These are phyloP conservation scores for Chlorella vulgaris DNA, from an alignment of 139 green algal species.

Conservation along the genomic window DNA sequence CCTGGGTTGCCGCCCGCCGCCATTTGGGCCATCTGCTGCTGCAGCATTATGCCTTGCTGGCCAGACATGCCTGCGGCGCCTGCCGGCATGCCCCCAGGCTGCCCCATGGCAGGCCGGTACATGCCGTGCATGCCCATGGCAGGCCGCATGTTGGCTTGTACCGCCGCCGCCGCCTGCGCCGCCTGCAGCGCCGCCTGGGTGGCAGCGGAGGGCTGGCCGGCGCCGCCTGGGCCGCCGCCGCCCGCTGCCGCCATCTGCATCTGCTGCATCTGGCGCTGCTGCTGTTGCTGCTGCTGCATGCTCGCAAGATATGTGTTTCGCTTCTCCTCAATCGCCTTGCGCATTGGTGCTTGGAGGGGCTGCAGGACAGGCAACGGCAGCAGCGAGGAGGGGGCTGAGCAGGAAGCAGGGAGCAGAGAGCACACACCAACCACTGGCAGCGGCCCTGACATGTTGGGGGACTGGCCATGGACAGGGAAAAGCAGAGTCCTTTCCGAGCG, in stretches of 20 bases:
- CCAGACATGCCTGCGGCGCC: too few relatives aligned
- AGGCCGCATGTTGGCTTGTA: constrained; percentile 17
- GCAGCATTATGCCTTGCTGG: constrained; percentile 11
- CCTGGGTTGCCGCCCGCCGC: background rate
- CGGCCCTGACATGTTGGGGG: too few relatives aligned
- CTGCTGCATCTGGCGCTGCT: constrained; percentile 11
- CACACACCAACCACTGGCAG: too few relatives aligned
- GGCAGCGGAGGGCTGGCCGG: background rate
- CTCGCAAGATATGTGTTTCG: constrained; percentile 24
- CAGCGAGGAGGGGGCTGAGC: background rate
- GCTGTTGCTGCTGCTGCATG: constrained; percentile 34
- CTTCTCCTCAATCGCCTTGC: constrained; percentile 41
- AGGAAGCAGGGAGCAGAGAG: background rate
- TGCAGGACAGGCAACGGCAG: background rate
- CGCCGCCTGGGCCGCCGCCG: background rate
- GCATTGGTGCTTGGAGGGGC: constrained; percentile 29
- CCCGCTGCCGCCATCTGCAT: constrained; percentile 1
- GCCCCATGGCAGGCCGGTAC: constrained; percentile 5
- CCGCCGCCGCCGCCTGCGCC: constrained; percentile 30
- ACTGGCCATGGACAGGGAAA: too few relatives aligned
- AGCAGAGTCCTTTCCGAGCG: too few relatives aligned
- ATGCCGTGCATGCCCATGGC: background rate
- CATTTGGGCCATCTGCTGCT: constrained; percentile 23
- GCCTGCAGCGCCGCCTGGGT: constrained; percentile 34
- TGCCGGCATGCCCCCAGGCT: background rate